Evolutionary conservation across 2,329 filamentous ascomycete species (phyloP).

Genomic region (Dothidotthia symphoricarpi): DNA sequence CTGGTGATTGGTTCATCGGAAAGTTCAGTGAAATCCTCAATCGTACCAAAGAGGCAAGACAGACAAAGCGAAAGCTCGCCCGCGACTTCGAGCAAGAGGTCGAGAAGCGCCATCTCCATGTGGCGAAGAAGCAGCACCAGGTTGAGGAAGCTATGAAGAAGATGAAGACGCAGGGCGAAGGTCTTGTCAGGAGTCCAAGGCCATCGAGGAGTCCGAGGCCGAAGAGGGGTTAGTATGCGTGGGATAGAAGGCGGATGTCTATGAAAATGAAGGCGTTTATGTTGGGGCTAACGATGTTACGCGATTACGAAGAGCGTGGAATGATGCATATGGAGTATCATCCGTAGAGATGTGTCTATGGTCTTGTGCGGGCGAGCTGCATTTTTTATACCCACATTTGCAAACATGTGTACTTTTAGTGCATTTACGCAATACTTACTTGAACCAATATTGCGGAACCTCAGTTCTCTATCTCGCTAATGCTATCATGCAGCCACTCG

Average conservation of each 20-base stretch:
- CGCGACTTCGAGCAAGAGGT: conserved; percentile 56
- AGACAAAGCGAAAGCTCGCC: conserved; percentile 55
- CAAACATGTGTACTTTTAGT: not conserved
- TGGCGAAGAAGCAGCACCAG: conserved; percentile 50
- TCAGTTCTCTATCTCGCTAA: no score
- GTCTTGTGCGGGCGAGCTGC: not conserved
- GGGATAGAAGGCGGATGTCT: no score
- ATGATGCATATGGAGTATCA: not conserved
- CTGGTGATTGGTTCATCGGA: conserved; percentile 60
- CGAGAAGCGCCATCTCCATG: conserved; percentile 51
- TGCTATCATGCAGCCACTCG: no score
- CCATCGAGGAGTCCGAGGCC: conserved; percentile 19
- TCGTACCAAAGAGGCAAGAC: conserved; percentile 53
- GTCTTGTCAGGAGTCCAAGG: conserved; percentile 50
- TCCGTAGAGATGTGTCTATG: not conserved
- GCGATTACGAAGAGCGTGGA: not conserved
- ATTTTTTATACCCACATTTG: conserved; percentile 10
- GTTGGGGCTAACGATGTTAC: not conserved
- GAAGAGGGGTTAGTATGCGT: conserved; percentile 9
- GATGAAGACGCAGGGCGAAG: conserved; percentile 56
- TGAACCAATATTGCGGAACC: no score
- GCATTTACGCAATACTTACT: no score
- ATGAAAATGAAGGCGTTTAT: not conserved
- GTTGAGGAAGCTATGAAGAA: conserved; percentile 52
- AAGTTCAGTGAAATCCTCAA: conserved; percentile 53